Percentiles rank a stretch among this genome's conserved stretches.
These are phyloP conservation scores for Colletotrichum sp. DNA, from an alignment of 2,329 filamentous ascomycete species.

Conservation along the genomic window DNA sequence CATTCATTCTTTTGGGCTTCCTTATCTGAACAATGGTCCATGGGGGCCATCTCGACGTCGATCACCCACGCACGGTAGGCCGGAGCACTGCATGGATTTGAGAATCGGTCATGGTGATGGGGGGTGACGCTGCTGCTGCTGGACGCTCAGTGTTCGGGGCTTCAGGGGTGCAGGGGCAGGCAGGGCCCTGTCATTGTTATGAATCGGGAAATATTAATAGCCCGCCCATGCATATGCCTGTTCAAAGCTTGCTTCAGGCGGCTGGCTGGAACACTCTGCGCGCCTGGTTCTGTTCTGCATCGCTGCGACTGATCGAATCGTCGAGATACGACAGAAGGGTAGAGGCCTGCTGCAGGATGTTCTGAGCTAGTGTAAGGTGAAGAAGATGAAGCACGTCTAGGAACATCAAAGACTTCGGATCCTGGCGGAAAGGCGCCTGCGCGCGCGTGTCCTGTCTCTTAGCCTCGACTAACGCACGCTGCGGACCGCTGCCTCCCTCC, in stretches of 20 bases:
- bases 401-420: neutral
- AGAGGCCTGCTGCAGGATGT: neutral
- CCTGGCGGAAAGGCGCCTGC: neutral
- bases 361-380: neutral
- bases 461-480: neutral
- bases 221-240: slow-evolving; percentile 8
- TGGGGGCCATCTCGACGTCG: slow-evolving; percentile 16
- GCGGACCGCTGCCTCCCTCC: slow-evolving; percentile 3
- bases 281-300: neutral
- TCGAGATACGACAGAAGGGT: neutral
- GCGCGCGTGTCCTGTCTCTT: neutral
- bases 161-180: neutral
- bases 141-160: neutral
- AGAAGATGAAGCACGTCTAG: neutral
- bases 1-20: slow-evolving; percentile 1
- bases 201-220: slow-evolving; percentile 17
- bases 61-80: slow-evolving; percentile 1
- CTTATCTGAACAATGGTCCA: slow-evolving; percentile 12
- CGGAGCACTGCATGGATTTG: neutral
- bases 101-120: neutral
- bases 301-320: neutral
- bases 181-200: neutral
- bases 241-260: neutral
- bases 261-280: neutral
- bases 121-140: neutral